A percentile compares a stretch with the other conserved stretches of the same genome.
Evolutionary conservation across 2,329 filamentous ascomycete species (phyloP).

Genomic region (Sordariomycetes sp.): DNA sequence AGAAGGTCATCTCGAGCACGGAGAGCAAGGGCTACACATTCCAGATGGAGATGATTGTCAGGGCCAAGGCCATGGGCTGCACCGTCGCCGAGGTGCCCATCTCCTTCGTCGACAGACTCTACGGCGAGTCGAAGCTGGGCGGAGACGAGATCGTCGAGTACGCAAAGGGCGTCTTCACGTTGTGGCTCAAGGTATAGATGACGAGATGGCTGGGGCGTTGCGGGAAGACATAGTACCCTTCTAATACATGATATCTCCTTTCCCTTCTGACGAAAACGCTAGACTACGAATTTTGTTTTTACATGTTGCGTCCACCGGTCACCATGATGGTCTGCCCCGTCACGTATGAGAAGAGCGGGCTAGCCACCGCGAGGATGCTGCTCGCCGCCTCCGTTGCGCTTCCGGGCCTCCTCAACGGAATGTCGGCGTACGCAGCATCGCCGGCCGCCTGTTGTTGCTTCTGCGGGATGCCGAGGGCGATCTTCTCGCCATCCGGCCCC

Average conservation of each 20-base stretch:
- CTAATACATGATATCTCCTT: not conserved
- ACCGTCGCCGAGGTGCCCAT: conserved; percentile 94
- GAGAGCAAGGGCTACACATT: conserved; percentile 97
- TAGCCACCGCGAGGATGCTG: conserved; percentile 68
- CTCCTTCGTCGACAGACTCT: conserved; percentile 88
- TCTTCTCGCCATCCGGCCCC: conserved; percentile 65
- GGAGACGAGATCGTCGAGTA: conserved; percentile 96
- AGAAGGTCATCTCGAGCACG: conserved; percentile 77
- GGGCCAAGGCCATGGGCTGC: conserved; percentile 92
- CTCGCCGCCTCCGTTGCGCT: conserved; percentile 73
- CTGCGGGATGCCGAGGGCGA: conserved; percentile 64
- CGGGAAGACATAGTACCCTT: conserved; percentile 11
- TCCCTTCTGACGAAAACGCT: not conserved
- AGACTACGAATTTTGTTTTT: conserved; percentile 6
- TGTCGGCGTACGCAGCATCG: conserved; percentile 51
- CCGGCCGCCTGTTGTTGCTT: conserved; percentile 38
- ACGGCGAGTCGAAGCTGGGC: conserved; percentile 91
- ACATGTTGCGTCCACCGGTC: conserved; percentile 65
- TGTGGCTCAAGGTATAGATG: conserved; percentile 66
- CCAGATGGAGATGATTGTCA: conserved; percentile 99
- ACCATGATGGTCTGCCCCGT: conserved; percentile 82
- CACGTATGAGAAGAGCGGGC: conserved; percentile 77
- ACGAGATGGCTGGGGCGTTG: conserved; percentile 16
- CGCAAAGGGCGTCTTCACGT: conserved; percentile 69
- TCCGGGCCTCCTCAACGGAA: conserved; percentile 68